phyloP scores from a whole-genome alignment of 345 rosid genomes.

The Orychophragmus violaceus region DNA sequence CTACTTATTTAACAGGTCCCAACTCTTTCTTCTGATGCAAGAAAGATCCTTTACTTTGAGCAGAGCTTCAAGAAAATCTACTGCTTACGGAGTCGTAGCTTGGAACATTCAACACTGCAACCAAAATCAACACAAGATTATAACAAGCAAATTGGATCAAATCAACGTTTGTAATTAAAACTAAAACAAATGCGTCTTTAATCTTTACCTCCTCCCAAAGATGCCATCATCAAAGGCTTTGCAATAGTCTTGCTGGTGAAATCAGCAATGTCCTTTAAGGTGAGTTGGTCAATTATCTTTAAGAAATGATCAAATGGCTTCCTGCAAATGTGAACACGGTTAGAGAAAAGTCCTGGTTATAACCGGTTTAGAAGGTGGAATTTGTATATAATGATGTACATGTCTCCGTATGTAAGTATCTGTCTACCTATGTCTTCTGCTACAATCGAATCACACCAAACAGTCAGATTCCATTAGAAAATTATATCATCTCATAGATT shows the following conservation, averaged over 20 bases:
- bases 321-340: constrained; percentile 35
- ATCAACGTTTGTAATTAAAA: background rate
- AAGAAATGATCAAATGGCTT: constrained; percentile 62
- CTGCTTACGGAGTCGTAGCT: constrained; percentile 57
- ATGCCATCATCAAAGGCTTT: constrained; percentile 42
- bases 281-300: background rate
- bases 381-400: too few species aligned
- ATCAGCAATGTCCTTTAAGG: background rate
- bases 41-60: constrained; percentile 2
- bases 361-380: background rate
- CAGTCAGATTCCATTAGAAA: background rate
- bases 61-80: constrained; percentile 34
- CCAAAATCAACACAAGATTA: background rate
- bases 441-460: constrained; percentile 25
- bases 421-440: constrained; percentile 84
- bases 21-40: constrained; percentile 8
- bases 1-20: background rate
- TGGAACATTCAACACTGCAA: constrained; percentile 41
- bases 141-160: background rate
- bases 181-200: background rate
- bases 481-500: background rate
- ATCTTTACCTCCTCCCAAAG: constrained; percentile 67
- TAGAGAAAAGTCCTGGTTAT: background rate
- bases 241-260: background rate
- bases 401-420: constrained; percentile 58